Percentiles rank a stretch among this genome's conserved stretches.
These are phyloP conservation scores for Hordeum marinum DNA, from an alignment of 176 grass and related monocot genomes.

Conservation along the genomic window DNA sequence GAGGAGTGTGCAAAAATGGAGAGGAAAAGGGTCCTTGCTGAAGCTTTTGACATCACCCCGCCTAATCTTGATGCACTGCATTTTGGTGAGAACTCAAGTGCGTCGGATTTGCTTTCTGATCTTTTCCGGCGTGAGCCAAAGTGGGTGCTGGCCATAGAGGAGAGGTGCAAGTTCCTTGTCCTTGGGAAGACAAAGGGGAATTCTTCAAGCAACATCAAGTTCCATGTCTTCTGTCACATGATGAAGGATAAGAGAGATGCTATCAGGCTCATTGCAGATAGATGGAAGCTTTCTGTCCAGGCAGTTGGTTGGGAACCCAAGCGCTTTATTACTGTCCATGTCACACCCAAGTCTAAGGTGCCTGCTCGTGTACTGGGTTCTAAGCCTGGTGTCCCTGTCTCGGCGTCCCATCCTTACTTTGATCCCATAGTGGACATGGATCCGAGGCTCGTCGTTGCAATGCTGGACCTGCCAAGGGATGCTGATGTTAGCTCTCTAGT, in stretches of 20 bases:
- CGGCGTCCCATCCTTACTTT: slow-evolving; percentile 49
- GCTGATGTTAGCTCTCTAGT: slow-evolving; percentile 88
- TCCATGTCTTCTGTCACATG: slow-evolving; percentile 83
- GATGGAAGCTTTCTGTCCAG: slow-evolving; percentile 91
- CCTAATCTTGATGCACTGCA: slow-evolving; percentile 84
- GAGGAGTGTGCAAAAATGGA: slow-evolving; percentile 87
- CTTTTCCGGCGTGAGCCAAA: slow-evolving; percentile 77
- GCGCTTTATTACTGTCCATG: slow-evolving; percentile 72
- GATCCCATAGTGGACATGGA: slow-evolving; percentile 89
- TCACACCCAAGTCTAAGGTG: slow-evolving; percentile 68
- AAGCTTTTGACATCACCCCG: slow-evolving; percentile 84
- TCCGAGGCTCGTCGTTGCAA: slow-evolving; percentile 78
- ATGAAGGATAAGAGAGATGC: slow-evolving; percentile 81
- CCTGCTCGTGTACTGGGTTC: slow-evolving; percentile 72
- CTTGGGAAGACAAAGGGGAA: slow-evolving; percentile 69
- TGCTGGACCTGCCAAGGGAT: slow-evolving; percentile 83
- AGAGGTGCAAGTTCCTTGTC: slow-evolving; percentile 87
- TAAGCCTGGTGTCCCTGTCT: slow-evolving; percentile 49
- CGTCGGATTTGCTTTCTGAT: slow-evolving; percentile 56
- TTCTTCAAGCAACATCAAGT: slow-evolving; percentile 46
- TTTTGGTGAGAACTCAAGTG: slow-evolving; percentile 65
- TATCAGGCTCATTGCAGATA: slow-evolving; percentile 64
- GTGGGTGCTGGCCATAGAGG: slow-evolving; percentile 82
- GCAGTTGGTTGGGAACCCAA: slow-evolving; percentile 74
- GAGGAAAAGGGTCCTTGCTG: slow-evolving; percentile 79